phyloP scores from a whole-genome alignment of 2,329 filamentous ascomycete species.

The Fusarium oxysporum region DNA sequence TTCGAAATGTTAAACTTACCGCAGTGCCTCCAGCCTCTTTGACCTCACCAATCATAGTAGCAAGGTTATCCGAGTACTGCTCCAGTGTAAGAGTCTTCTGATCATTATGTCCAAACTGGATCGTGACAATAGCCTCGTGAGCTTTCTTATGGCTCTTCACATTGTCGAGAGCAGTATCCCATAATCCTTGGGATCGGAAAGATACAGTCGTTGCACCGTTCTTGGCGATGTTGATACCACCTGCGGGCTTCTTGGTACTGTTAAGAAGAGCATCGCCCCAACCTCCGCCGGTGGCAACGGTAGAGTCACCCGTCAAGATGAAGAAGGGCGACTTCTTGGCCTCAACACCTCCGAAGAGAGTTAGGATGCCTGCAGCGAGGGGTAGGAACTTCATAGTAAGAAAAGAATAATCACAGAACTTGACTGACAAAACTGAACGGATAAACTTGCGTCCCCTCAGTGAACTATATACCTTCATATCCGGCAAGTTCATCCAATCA shows the following conservation, averaged over 20 bases:
- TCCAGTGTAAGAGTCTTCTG: slow-evolving; percentile 20
- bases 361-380: not conserved
- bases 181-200: slow-evolving; percentile 6
- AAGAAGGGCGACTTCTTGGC: slow-evolving; percentile 13
- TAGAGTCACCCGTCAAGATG: slow-evolving; percentile 16
- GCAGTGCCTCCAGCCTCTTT: slow-evolving; percentile 14
- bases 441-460: not conserved
- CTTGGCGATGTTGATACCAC: slow-evolving; percentile 14
- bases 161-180: not conserved
- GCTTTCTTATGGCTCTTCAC: not conserved
- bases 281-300: slow-evolving; percentile 2
- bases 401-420: not conserved
- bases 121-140: slow-evolving; percentile 14
- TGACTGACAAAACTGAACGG: too few species aligned
- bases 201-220: slow-evolving; percentile 18
- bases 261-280: slow-evolving; percentile 17
- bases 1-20: not conserved
- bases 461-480: not conserved
- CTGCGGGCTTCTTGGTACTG: not conserved
- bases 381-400: not conserved
- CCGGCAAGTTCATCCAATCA: not conserved
- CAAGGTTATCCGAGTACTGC: slow-evolving; percentile 13
- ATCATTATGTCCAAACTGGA: slow-evolving; percentile 18
- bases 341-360: not conserved
- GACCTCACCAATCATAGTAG: not conserved